These are phyloP conservation scores for Thalassiosira oceanica DNA, from an alignment of 352 stramenopile species.

Conservation along the genomic window DNA sequence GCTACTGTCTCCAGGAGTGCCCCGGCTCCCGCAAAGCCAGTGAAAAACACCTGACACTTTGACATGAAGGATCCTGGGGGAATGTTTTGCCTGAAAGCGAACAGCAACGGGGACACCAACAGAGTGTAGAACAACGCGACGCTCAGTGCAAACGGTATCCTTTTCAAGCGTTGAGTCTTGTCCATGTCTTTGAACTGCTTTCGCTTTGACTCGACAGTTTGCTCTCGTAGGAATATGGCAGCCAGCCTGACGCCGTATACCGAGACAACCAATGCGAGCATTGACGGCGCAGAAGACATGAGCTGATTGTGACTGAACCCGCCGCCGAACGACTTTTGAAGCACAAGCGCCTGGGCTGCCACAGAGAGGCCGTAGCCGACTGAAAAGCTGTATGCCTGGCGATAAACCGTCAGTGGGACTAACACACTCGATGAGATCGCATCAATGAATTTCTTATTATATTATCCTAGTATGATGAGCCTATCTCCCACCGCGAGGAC, in stretches of 20 bases:
- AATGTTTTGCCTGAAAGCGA: slow-evolving; percentile 21
- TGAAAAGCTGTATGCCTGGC: slow-evolving; percentile 45
- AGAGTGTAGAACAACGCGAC: slow-evolving; percentile 46
- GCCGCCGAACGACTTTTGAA: slow-evolving; percentile 4
- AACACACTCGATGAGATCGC: slow-evolving; percentile 21
- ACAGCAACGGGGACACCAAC: slow-evolving; percentile 46
- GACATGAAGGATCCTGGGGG: slow-evolving; percentile 1
- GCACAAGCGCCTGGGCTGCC: slow-evolving; percentile 10
- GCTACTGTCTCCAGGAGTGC: slow-evolving; percentile 34
- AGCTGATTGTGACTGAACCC: neutral
- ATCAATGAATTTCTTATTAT: no score
- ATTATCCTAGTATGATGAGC: no score
- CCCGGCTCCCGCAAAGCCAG: slow-evolving; percentile 16
- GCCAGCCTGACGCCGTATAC: slow-evolving; percentile 34
- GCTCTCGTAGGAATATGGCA: slow-evolving; percentile 22
- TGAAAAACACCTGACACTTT: slow-evolving; percentile 15
- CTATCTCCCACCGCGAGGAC: no score
- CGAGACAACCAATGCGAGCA: slow-evolving; percentile 2
- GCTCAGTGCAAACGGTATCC: slow-evolving; percentile 24
- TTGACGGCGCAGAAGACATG: slow-evolving; percentile 9
- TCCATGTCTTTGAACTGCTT: slow-evolving; percentile 32
- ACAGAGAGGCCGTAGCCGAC: slow-evolving; percentile 42
- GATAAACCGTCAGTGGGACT: slow-evolving; percentile 32
- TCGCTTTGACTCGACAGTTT: slow-evolving; percentile 33
- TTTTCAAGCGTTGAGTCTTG: slow-evolving; percentile 18